Base-by-base conservation (phyloP, 352 stramenopile genomes). In the Phytopythium helicoides region DNA sequence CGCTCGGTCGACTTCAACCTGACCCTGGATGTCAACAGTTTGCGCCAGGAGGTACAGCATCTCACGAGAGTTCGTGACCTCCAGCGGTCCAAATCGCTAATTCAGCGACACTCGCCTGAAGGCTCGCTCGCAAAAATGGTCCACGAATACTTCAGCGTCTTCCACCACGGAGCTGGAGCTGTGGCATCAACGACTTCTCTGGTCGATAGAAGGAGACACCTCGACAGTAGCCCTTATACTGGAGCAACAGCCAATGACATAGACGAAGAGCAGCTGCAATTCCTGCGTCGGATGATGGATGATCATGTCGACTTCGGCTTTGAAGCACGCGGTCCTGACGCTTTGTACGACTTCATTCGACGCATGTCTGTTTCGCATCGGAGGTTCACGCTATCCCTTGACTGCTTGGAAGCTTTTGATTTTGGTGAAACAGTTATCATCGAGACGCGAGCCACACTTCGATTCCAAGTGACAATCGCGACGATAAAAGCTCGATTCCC, bases 1-100 rank as follows among this genome's bases (percentile, higher is more conserved):
- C 67, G 71, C 19, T 68, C 64, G 0, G 57, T 68, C 15, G 67
- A 62, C 26, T 78, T 81, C 54, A 81, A 78, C 47, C 50, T 81
- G 39, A 67, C 58, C 25, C 58, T 81, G 23, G 67, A 81, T 45
- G 64, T 81, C 35, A 63, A 81, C 48, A 66, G 58, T 38, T 45
- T 81, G 36, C 53, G 54, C 21, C 67, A 78, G 41, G 58, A 76
- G 54, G 62, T 78, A 34, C 44, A 61, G 25, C 64, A 77, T 33
- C 18, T 68, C 9, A 33, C 52, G 5, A 28, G 49, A 2, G 18
- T 64, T 14, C 57, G 58, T 0, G 62, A 71, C 15, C 54, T 70
- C 10, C 33, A 65, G 14, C 19, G 36, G 11, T 54, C 57, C 15
- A 65, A 66, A 47, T 26, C 36, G 7, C 36, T 70, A 10, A 39